Evolutionary conservation across 352 stramenopile genomes (phyloP).

Genomic region (Globisporangium yorkense): DNA sequence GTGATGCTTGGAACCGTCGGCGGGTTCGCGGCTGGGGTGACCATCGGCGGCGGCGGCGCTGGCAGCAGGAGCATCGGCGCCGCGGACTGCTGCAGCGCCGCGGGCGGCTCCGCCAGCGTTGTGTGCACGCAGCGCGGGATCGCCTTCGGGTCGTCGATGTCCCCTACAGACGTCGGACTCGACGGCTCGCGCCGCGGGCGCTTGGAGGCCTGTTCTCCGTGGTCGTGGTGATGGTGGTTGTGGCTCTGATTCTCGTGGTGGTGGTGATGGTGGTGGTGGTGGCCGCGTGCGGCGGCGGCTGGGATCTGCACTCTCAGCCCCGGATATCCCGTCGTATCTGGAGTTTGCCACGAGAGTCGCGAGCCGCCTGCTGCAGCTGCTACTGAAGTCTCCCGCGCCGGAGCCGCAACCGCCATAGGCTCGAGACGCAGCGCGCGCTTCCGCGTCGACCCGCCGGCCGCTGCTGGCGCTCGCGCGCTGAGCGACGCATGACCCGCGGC

Average conservation of each 20-base stretch:
- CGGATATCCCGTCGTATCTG: background rate
- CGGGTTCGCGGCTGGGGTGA: background rate
- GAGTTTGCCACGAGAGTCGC: background rate
- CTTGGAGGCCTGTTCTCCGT: slow-evolving; percentile 15
- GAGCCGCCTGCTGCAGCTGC: background rate
- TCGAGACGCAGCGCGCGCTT: slow-evolving; percentile 1
- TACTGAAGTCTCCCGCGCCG: background rate
- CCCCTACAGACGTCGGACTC: slow-evolving; percentile 42
- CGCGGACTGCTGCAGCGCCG: slow-evolving; percentile 6
- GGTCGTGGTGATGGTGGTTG: slow-evolving; percentile 12
- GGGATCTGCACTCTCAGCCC: slow-evolving; percentile 11
- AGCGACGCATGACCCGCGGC: background rate
- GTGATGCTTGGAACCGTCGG: slow-evolving; percentile 4
- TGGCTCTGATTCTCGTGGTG: slow-evolving; percentile 1
- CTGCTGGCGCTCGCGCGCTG: too few species aligned
- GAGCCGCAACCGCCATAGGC: background rate
- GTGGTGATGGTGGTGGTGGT: background rate
- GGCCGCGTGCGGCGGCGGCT: background rate
- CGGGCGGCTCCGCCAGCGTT: slow-evolving; percentile 7
- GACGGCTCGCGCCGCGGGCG: slow-evolving; percentile 25
- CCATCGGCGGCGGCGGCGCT: background rate
- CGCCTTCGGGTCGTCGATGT: slow-evolving; percentile 23
- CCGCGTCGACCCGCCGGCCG: background rate
- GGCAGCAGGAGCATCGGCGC: background rate
- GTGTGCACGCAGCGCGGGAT: slow-evolving; percentile 13